These are phyloP conservation scores for Umbelopsis sp. DNA, from an alignment of 192 early-diverging fungal species.

Conservation along the genomic window DNA sequence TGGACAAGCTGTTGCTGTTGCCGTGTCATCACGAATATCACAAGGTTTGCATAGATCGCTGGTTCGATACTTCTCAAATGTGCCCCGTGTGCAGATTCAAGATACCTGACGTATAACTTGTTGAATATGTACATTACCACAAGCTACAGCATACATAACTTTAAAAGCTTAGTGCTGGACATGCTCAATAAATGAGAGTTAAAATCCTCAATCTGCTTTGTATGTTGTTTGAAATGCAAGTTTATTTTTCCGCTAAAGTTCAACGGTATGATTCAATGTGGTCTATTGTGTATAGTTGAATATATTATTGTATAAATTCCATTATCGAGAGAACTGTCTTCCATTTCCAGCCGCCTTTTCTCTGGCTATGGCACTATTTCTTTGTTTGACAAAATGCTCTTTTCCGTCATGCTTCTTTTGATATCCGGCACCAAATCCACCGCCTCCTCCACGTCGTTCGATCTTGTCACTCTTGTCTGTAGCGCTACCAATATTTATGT, in stretches of 20 bases:
- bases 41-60: slow-evolving; percentile 6
- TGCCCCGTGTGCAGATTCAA: not conserved
- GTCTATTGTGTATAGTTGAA: not conserved
- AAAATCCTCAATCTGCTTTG: not conserved
- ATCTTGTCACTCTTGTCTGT: slow-evolving; percentile 34
- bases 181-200: not conserved
- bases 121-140: too few species aligned
- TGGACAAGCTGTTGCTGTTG: not conserved
- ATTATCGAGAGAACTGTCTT: slow-evolving; percentile 25
- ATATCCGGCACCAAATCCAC: slow-evolving; percentile 29
- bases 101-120: not conserved
- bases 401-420: slow-evolving; percentile 29
- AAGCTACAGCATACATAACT: not conserved
- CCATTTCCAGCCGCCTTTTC: slow-evolving; percentile 14
- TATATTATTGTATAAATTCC: not conserved
- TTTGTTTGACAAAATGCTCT: slow-evolving; percentile 31
- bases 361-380: slow-evolving; percentile 22
- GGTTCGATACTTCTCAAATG: slow-evolving; percentile 15
- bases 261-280: slow-evolving; percentile 5
- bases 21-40: slow-evolving; percentile 13
- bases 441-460: slow-evolving; percentile 30
- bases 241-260: not conserved
- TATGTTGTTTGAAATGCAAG: slow-evolving; percentile 6
- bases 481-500: slow-evolving; percentile 59
- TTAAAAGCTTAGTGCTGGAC: not conserved